Evolutionary conservation across 2,329 filamentous ascomycete genomes (phyloP).

Genomic region (Bipolaris cookei): DNA sequence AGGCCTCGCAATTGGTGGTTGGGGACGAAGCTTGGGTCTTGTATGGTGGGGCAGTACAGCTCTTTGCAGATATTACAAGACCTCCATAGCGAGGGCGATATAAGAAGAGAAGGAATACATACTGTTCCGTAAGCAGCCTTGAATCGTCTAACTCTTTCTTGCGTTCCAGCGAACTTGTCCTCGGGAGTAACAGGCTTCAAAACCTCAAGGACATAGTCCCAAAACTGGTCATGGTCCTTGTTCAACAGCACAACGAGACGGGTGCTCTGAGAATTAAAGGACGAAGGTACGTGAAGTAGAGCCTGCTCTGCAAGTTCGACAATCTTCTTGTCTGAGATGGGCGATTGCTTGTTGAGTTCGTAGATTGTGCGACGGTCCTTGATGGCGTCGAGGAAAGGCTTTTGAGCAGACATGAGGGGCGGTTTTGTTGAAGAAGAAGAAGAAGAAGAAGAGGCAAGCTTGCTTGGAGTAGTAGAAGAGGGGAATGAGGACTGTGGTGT

Average conservation of each 20-base stretch:
- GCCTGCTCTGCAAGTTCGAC: conserved; percentile 66
- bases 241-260: conserved; percentile 80
- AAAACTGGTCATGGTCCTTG: conserved; percentile 84
- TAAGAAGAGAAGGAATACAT: conserved; percentile 43
- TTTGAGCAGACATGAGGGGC: conserved; percentile 47
- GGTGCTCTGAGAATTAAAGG: conserved; percentile 89
- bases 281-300: conserved; percentile 73
- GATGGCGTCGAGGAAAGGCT: conserved; percentile 67
- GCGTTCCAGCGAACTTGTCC: conserved; percentile 65
- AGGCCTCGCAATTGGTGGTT: not conserved
- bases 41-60: not conserved
- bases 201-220: conserved; percentile 72
- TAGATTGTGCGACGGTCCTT: conserved; percentile 74
- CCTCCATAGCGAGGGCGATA: not conserved
- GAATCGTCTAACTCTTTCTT: conserved; percentile 64
- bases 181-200: conserved; percentile 72
- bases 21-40: not conserved
- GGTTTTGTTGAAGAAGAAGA: conserved; percentile 26
- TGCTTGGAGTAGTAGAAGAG: conserved; percentile 11
- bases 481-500: conserved; percentile 5
- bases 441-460: conserved; percentile 9
- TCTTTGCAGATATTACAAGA: too few species aligned
- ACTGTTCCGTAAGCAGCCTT: conserved; percentile 77
- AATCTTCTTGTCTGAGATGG: conserved; percentile 65
- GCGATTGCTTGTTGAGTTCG: conserved; percentile 67